Percentiles rank a stretch among this genome's conserved stretches.
Evolutionary conservation across 371 early-diverging fungal species (phyloP).

Genomic region (Syncephalastrum sp.): DNA sequence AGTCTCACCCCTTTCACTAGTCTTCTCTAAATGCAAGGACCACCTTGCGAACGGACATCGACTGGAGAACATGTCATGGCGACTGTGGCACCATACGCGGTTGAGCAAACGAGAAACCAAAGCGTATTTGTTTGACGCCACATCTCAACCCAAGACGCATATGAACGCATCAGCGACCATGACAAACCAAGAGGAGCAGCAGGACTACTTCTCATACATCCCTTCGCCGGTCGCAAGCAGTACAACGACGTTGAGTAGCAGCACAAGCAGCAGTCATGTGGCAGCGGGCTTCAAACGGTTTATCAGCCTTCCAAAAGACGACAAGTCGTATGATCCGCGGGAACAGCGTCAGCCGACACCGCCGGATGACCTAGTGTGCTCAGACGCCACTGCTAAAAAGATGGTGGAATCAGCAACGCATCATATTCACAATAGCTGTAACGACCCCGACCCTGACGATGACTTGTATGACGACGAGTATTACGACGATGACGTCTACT

Average conservation of each 20-base stretch:
- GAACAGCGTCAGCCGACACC: conserved; percentile 4
- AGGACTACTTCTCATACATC: conserved; percentile 18
- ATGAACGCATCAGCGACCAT: conserved; percentile 3
- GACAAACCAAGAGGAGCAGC: conserved; percentile 1
- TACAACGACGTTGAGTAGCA: too few relatives aligned
- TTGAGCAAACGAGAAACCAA: conserved; percentile 6
- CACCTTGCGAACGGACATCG: conserved; percentile 47
- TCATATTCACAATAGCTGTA: conserved; percentile 5
- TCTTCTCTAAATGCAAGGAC: conserved; percentile 48
- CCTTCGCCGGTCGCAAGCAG: conserved; percentile 3
- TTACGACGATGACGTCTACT: conserved; percentile 11
- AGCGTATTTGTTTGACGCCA: too few relatives aligned
- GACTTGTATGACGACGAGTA: conserved; percentile 12
- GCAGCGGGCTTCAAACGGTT: too few relatives aligned
- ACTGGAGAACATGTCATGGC: conserved; percentile 50
- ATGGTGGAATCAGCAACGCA: conserved; percentile 2
- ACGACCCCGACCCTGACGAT: conserved; percentile 14
- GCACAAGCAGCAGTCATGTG: too few relatives aligned
- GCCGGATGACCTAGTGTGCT: not conserved
- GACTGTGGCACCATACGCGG: conserved; percentile 25
- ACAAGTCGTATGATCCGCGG: conserved; percentile 1
- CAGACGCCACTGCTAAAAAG: not conserved
- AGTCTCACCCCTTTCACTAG: conserved; percentile 7
- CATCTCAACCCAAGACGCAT: too few relatives aligned
- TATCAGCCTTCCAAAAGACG: conserved; percentile 7